Evolutionary conservation across 1,284 basidiomycete species (phyloP), one percentile per base, ranked within the genome.

Genomic region (Pulveroboletus sp.): DNA sequence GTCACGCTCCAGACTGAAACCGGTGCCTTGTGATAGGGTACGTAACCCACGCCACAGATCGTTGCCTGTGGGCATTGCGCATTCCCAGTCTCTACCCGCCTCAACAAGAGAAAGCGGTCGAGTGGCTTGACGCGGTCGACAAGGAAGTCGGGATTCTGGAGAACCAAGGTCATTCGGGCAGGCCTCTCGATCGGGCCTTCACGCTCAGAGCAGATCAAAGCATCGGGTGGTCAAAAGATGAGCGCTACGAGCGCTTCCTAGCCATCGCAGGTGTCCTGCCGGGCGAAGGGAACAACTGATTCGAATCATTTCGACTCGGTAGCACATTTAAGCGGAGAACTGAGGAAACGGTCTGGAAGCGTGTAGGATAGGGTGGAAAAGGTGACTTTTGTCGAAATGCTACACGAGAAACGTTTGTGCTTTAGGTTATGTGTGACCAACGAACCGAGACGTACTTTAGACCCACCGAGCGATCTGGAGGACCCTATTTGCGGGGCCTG

Each of bases 21-120:
- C 38, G 11, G 26, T 12, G 15, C 22, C 35, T 49, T 24, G 25
- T 15, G 15, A 22, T 14, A 88, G 86, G 84, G 3, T 83, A 83
- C 58, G 84, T 90, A 5, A 88, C 87, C 0, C 89, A 91, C 65
- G 85, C 75, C 2, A 80, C 80, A 0, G 89, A 91, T 65, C 76
- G 78, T 15, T 56, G 71, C 9, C 52, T 84, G n/a, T 83, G 82
- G 75, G 72, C 76, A n/a, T 64, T 81, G 28, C 74, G 78, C 66
- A 50, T 75, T 47, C 66, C 64, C 36, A 62, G 31, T 45, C 57
- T 69, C 46, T 52, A 17, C 22, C 18, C 29, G 5, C n/a, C 51
- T 5, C 55, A 65, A 50, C 57, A 31, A 28, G 38, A 54, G 40
- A 59, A 58, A 28, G 61, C 59, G 12, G 24, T 69, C 14, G 61